phyloP scores from a whole-genome alignment of 352 stramenopile species.

The Elongisporangium undulatum region DNA sequence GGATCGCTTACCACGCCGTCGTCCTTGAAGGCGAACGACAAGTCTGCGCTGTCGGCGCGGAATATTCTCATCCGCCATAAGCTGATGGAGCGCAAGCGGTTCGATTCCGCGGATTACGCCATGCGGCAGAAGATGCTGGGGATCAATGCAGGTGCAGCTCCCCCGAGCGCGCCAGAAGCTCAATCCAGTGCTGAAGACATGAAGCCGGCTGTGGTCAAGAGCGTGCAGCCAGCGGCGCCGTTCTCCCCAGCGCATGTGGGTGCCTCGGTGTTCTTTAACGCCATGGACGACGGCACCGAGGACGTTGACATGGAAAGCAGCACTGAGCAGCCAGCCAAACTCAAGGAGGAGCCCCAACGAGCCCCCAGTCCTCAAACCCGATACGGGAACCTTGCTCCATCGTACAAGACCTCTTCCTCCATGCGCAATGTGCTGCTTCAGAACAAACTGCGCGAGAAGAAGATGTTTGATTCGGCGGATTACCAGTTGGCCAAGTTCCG shows the following conservation, averaged over 20 bases:
- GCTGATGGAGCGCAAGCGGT: constrained; percentile 71
- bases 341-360: neutral
- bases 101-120: constrained; percentile 81
- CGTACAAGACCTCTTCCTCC: constrained; percentile 27
- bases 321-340: too few relatives aligned
- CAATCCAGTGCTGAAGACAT: neutral
- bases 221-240: neutral
- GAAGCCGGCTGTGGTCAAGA: neutral
- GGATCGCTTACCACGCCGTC: neutral
- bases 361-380: constrained; percentile 2
- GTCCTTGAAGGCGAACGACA: constrained; percentile 12
- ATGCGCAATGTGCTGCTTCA: constrained; percentile 68
- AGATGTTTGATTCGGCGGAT: constrained; percentile 73
- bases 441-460: constrained; percentile 65
- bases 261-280: constrained; percentile 35
- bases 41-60: constrained; percentile 59
- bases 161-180: constrained; percentile 7
- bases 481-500: constrained; percentile 49
- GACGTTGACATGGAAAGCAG: constrained; percentile 14
- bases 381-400: constrained; percentile 16
- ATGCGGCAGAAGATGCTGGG: constrained; percentile 40
- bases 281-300: constrained; percentile 24
- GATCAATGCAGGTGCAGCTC: neutral
- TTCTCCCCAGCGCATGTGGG: constrained; percentile 37
- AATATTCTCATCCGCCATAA: constrained; percentile 76